These are phyloP conservation scores for Hypoxylon fuscum DNA, from an alignment of 495 filamentous ascomycete genomes.

Conservation along the genomic window DNA sequence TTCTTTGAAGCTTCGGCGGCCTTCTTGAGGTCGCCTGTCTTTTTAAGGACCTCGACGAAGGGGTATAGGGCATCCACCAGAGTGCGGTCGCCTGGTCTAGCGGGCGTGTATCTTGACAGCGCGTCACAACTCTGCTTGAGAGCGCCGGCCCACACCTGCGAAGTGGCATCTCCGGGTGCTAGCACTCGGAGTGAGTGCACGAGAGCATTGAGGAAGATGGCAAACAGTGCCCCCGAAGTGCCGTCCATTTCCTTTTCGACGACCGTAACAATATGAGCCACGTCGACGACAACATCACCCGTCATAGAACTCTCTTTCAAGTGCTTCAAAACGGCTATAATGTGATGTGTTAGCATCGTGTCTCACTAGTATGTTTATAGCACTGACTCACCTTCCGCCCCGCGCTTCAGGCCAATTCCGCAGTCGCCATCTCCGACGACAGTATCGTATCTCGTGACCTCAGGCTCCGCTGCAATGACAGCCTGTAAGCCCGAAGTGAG, in stretches of 20 bases:
- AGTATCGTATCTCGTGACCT: constrained; percentile 89
- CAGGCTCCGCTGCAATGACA: constrained; percentile 79
- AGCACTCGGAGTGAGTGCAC: constrained; percentile 75
- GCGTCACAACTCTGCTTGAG: constrained; percentile 73
- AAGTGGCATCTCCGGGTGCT: constrained; percentile 51
- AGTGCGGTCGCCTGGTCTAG: constrained; percentile 87
- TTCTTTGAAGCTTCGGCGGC: constrained; percentile 79
- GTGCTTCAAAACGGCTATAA: constrained; percentile 71
- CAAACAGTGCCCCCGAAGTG: constrained; percentile 92
- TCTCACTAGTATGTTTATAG: background rate
- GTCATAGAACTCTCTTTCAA: constrained; percentile 64
- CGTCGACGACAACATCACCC: constrained; percentile 74
- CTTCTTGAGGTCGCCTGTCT: constrained; percentile 68
- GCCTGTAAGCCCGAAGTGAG: constrained; percentile 73
- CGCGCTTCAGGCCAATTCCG: constrained; percentile 86
- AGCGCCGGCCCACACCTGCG: constrained; percentile 78
- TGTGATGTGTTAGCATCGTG: constrained; percentile 3
- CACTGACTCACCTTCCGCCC: constrained; percentile 74
- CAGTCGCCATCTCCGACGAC: constrained; percentile 97
- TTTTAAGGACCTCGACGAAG: constrained; percentile 76
- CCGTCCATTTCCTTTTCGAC: constrained; percentile 96
- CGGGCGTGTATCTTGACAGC: constrained; percentile 86
- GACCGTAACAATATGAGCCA: constrained; percentile 79
- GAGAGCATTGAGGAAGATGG: constrained; percentile 94
- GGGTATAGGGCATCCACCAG: constrained; percentile 90